A percentile compares a stretch with the other conserved stretches of the same genome.
Conservation (phyloP, 768 basidiomycete species). For the Serendipita sp. region DNA sequence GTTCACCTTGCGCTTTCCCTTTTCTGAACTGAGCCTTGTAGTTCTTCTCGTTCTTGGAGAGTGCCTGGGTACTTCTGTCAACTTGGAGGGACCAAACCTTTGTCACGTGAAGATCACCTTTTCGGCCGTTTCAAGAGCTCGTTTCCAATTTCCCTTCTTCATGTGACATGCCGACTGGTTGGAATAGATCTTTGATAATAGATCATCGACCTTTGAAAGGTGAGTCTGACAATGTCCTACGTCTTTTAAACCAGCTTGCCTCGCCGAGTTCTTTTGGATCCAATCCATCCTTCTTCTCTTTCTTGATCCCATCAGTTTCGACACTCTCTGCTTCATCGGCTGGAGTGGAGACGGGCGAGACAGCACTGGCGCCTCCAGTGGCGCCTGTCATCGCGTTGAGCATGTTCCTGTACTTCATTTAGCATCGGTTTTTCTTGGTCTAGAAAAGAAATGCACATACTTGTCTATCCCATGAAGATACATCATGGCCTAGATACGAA, state of each 20-base stretch:
- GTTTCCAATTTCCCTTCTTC: constrained; percentile 65
- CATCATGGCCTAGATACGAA: constrained; percentile 40
- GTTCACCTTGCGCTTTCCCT: constrained; percentile 61
- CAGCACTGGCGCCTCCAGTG: not conserved
- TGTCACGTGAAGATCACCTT: constrained; percentile 32
- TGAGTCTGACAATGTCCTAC: not conserved
- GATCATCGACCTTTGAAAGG: constrained; percentile 42
- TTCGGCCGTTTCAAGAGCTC: constrained; percentile 66
- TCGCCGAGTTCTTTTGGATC: constrained; percentile 46
- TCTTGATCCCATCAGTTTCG: constrained; percentile 12
- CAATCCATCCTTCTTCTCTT: constrained; percentile 14
- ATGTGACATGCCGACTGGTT: constrained; percentile 78
- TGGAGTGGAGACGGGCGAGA: not conserved
- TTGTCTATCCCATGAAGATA: constrained; percentile 66
- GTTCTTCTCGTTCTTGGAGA: constrained; percentile 59
- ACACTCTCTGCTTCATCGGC: not conserved
- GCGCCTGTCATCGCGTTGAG: constrained; percentile 7
- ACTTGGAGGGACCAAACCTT: not conserved
- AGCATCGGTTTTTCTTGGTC: not conserved
- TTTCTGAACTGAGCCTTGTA: constrained; percentile 71
- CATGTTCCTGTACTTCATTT: constrained; percentile 7
- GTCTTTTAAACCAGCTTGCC: constrained; percentile 25
- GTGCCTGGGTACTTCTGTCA: constrained; percentile 31
- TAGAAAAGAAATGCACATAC: constrained; percentile 27
- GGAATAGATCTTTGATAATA: constrained; percentile 68